Evolutionary conservation across 257 asterid genomes (phyloP).

Genomic region (Leonotis leonurus): DNA sequence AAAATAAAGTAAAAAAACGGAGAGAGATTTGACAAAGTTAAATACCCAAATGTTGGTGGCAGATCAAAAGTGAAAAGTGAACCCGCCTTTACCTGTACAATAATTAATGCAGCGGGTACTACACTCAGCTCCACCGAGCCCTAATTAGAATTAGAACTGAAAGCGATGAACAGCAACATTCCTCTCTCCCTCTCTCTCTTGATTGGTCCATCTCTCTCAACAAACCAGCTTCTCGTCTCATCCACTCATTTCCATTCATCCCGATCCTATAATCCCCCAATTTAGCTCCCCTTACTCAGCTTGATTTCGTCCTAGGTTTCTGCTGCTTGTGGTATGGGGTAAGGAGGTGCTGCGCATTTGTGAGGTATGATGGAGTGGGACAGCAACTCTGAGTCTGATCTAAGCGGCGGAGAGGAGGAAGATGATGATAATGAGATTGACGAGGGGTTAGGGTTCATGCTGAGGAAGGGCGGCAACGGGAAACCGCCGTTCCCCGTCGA

Average conservation of each 20-base stretch:
- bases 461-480: constrained; percentile 41
- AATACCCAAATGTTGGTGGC: too few species aligned
- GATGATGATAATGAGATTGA: constrained; percentile 41
- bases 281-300: not conserved
- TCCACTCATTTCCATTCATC: constrained; percentile 26
- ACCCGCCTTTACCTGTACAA: too few species aligned
- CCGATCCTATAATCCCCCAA: constrained; percentile 6
- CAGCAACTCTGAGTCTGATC: constrained; percentile 68
- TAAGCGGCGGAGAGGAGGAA: constrained; percentile 47
- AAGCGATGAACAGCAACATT: constrained; percentile 5
- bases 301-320: not conserved
- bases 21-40: too few species aligned
- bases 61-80: too few species aligned
- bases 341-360: not conserved
- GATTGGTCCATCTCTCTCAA: constrained; percentile 20
- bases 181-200: not conserved
- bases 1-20: too few species aligned
- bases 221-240: constrained; percentile 11
- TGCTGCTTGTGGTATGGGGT: constrained; percentile 24
- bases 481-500: constrained; percentile 67
- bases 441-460: constrained; percentile 60
- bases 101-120: too few species aligned
- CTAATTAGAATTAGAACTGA: not conserved
- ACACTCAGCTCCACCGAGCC: too few species aligned
- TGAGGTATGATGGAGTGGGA: constrained; percentile 82